A percentile compares a stretch with the other conserved stretches of the same genome.
Evolutionary conservation across 1,139 yeast genomes (phyloP).

Genomic region (Hyphopichia pseudoburtonii): DNA sequence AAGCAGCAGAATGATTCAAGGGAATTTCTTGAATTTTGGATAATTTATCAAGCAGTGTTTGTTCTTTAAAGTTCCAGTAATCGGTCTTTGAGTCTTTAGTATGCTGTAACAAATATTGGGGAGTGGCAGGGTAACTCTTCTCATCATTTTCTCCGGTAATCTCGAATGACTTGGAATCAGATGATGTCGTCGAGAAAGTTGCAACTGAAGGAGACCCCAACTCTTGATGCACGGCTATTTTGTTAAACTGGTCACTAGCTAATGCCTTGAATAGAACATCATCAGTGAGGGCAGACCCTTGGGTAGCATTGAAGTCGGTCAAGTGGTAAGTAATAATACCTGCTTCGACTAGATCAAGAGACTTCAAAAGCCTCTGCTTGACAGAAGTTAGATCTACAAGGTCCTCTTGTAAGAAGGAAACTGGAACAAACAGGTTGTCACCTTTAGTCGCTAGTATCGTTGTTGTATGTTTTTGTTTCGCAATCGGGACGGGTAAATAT

Average conservation of each 20-base stretch:
- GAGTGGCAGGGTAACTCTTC: constrained; percentile 54
- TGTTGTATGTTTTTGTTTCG: constrained; percentile 9
- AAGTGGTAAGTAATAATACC: constrained; percentile 55
- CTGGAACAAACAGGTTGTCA: constrained; percentile 50
- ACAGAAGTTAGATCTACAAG: constrained; percentile 18
- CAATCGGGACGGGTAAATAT: constrained; percentile 25
- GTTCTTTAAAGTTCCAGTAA: constrained; percentile 64
- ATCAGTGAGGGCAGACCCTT: constrained; percentile 63
- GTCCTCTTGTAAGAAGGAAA: constrained; percentile 27
- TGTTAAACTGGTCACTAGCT: constrained; percentile 35
- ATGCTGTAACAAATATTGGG: constrained; percentile 54
- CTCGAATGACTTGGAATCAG: constrained; percentile 51
- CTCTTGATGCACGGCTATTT: constrained; percentile 46
- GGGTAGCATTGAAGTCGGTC: constrained; percentile 67
- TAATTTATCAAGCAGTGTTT: constrained; percentile 16
- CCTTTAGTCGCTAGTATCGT: constrained; percentile 59
- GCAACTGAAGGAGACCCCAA: constrained; percentile 32
- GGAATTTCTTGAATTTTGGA: constrained; percentile 12
- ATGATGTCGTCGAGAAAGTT: constrained; percentile 43
- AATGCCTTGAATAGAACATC: constrained; percentile 35
- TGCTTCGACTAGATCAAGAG: constrained; percentile 40
- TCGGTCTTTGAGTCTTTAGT: constrained; percentile 42
- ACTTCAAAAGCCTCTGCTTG: constrained; percentile 39
- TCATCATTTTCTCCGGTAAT: constrained; percentile 43
- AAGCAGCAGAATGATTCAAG: not conserved